Percentiles rank a stretch among this genome's conserved stretches.
Evolutionary conservation across 768 basidiomycete genomes (phyloP).

Genomic region (Lactarius pseudohatsudake): DNA sequence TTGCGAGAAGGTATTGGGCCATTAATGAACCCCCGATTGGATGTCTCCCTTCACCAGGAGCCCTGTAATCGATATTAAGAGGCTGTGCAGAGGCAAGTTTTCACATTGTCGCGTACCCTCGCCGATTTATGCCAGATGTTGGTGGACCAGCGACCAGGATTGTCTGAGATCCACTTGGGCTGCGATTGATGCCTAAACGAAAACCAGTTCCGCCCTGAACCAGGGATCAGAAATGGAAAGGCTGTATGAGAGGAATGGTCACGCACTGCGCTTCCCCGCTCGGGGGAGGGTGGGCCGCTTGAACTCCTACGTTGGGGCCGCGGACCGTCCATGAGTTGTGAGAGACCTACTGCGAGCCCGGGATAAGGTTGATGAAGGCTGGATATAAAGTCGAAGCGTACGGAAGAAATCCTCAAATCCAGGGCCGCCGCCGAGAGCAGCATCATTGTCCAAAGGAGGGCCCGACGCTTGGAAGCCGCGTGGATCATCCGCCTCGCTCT

Average conservation of each 20-base stretch:
- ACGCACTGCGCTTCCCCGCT: constrained; percentile 10
- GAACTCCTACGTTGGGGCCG: constrained; percentile 13
- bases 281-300: constrained; percentile 7
- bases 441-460: constrained; percentile 33
- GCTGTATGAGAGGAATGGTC: constrained; percentile 27
- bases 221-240: constrained; percentile 2
- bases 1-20: constrained; percentile 69
- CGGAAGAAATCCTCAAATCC: constrained; percentile 52
- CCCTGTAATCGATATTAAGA: constrained; percentile 37
- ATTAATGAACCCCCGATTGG: constrained; percentile 60
- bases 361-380: constrained; percentile 3
- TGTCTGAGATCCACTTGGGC: constrained; percentile 36
- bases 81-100: constrained; percentile 32
- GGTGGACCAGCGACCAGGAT: constrained; percentile 41
- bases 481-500: constrained; percentile 73
- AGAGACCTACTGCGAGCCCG: constrained; percentile 15
- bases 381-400: constrained; percentile 31
- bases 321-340: constrained; percentile 16
- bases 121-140: constrained; percentile 31
- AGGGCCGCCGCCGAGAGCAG: constrained; percentile 31
- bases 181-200: constrained; percentile 40
- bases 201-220: constrained; percentile 34
- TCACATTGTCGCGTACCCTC: constrained; percentile 23
- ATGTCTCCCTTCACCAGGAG: constrained; percentile 30
- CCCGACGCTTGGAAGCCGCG: constrained; percentile 54